Evolutionary conservation across 495 filamentous ascomycete species (phyloP).

Genomic region (Penicillium riverlandense): DNA sequence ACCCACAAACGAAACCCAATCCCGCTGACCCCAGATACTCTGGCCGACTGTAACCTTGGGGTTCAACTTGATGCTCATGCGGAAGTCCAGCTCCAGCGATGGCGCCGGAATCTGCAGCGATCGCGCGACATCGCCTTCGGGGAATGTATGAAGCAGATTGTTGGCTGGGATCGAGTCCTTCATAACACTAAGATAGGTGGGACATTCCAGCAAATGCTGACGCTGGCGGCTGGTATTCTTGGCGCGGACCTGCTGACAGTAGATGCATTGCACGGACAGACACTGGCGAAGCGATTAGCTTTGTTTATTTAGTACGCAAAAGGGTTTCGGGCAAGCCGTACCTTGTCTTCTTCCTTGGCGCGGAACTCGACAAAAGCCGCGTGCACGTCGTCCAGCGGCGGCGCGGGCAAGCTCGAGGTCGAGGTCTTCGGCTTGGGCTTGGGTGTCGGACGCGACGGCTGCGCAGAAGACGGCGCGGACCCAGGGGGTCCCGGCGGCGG

Average conservation of each 20-base stretch:
- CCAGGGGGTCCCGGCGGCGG: constrained; percentile 20
- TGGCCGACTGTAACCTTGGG: constrained; percentile 46
- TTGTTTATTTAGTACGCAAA: neutral
- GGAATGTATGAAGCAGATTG: constrained; percentile 49
- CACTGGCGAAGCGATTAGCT: constrained; percentile 25
- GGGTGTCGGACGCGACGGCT: constrained; percentile 31
- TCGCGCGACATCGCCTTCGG: constrained; percentile 45
- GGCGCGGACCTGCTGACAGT: constrained; percentile 50
- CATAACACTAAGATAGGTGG: constrained; percentile 50
- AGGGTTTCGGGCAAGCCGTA: constrained; percentile 13
- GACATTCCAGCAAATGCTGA: constrained; percentile 48
- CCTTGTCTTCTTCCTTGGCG: constrained; percentile 53
- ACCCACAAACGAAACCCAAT: constrained; percentile 50
- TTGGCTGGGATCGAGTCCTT: constrained; percentile 53
- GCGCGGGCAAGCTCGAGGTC: constrained; percentile 34
- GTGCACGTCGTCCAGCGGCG: constrained; percentile 46
- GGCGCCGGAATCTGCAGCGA: constrained; percentile 50
- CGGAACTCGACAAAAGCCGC: constrained; percentile 51
- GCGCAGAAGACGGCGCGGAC: constrained; percentile 23
- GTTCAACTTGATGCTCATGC: constrained; percentile 55
- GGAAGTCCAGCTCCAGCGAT: constrained; percentile 52
- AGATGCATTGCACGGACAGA: constrained; percentile 51
- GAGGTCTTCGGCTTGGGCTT: constrained; percentile 37
- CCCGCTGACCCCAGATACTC: constrained; percentile 49
- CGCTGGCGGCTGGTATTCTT: constrained; percentile 52